Evolutionary conservation across 495 filamentous ascomycete genomes (phyloP).

Genomic region (Lepidopterella palustris): DNA sequence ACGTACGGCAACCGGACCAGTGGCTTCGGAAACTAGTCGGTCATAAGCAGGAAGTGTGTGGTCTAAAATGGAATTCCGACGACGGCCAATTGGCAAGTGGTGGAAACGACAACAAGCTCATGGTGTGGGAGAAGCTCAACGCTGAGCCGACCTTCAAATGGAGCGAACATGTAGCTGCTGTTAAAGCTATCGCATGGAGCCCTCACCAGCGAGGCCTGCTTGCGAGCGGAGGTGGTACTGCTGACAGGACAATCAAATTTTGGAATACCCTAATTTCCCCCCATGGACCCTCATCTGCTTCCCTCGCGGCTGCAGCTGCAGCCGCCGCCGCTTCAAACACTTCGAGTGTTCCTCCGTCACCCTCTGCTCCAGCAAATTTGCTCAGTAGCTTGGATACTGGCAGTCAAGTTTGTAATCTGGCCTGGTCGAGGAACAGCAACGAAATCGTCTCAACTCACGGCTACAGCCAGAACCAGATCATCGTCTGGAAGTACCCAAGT

Average conservation of each 20-base stretch:
- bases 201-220: conserved; percentile 90
- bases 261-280: conserved; percentile 71
- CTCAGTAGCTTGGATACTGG: conserved; percentile 66
- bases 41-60: conserved; percentile 98
- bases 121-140: conserved; percentile 93
- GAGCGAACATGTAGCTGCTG: conserved; percentile 85
- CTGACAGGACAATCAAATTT: conserved; percentile 92
- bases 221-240: conserved; percentile 93
- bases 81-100: conserved; percentile 93
- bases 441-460: conserved; percentile 96
- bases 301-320: conserved; percentile 50
- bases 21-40: conserved; percentile 78
- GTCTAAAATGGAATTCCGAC: conserved; percentile 94
- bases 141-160: conserved; percentile 87
- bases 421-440: conserved; percentile 92
- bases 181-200: conserved; percentile 98
- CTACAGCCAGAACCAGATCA: conserved; percentile 96
- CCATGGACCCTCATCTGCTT: conserved; percentile 23
- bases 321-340: conserved; percentile 16
- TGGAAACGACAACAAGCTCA: conserved; percentile 95
- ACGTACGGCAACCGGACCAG: conserved; percentile 89
- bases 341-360: conserved; percentile 6
- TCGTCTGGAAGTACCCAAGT: conserved; percentile 96
- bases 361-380: conserved; percentile 27
- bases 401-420: conserved; percentile 92